These are phyloP conservation scores for Capsella rubella DNA, from an alignment of 441 rosid genomes.

Conservation along the genomic window DNA sequence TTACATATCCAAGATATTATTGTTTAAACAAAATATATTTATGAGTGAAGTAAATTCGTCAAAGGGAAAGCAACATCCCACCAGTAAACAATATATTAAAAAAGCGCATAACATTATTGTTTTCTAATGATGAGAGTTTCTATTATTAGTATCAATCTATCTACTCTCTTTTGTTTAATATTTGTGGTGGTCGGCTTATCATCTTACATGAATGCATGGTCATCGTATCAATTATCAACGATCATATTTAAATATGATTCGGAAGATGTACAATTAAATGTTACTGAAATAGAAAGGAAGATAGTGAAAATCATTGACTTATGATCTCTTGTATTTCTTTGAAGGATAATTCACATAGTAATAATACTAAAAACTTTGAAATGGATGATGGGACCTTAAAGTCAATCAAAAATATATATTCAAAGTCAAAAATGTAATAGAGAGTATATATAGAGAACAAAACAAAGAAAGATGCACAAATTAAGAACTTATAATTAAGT, in stretches of 20 bases:
- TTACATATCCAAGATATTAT: slow-evolving; percentile 30
- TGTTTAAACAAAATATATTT: neutral
- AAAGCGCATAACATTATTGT: neutral
- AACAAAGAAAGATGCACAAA: neutral
- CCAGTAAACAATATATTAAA: slow-evolving; percentile 24
- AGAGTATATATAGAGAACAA: neutral
- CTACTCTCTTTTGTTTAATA: slow-evolving; percentile 18
- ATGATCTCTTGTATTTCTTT: neutral
- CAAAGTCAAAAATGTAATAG: neutral
- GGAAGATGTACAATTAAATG: neutral
- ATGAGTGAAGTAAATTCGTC: slow-evolving; percentile 6
- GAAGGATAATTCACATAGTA: neutral
- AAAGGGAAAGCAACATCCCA: slow-evolving; percentile 35
- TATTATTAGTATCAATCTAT: slow-evolving; percentile 35
- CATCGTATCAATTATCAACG: slow-evolving; percentile 8
- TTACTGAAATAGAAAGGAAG: too few species aligned
- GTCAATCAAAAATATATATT: neutral
- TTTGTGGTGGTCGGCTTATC: slow-evolving; percentile 31
- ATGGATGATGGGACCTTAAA: neutral
- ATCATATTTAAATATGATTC: slow-evolving; percentile 10
- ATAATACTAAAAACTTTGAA: neutral
- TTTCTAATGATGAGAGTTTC: slow-evolving; percentile 36
- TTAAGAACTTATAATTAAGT: neutral
- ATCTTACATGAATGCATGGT: slow-evolving; percentile 23
- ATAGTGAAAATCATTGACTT: too few species aligned